Conservation (phyloP, 2,329 filamentous ascomycete genomes). For the Aspergillus transmontanensis region DNA sequence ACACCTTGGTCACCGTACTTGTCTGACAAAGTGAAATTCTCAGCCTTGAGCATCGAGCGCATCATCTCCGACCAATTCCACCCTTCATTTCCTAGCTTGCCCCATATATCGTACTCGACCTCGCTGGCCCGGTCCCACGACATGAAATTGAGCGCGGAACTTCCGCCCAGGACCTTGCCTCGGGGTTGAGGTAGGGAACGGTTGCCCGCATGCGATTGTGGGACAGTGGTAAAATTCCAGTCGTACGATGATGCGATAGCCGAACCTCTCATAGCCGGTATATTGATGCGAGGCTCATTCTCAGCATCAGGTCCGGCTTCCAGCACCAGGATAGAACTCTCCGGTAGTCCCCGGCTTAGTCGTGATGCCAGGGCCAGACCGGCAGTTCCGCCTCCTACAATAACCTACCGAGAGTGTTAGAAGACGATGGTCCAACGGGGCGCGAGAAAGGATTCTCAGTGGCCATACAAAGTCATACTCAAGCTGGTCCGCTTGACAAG, state of each 20-base stretch:
- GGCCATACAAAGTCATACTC: not conserved
- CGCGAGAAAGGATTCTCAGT: not conserved
- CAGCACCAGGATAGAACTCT: not conserved
- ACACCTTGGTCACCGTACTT: not conserved
- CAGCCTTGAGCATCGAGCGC: not conserved
- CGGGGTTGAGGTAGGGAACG: constrained; percentile 5
- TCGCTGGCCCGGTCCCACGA: constrained; percentile 2
- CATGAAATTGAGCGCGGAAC: constrained; percentile 11
- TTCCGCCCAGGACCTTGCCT: constrained; percentile 10
- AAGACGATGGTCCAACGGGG: no score
- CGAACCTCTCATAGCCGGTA: constrained; percentile 1
- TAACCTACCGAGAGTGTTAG: not conserved
- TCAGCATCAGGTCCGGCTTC: not conserved
- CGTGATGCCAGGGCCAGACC: not conserved
- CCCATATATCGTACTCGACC: constrained; percentile 9
- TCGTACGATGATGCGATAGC: constrained; percentile 10
- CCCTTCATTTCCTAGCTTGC: constrained; percentile 3
- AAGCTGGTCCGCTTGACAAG: not conserved
- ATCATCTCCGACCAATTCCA: constrained; percentile 7
- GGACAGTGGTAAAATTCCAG: constrained; percentile 13
- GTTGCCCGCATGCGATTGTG: constrained; percentile 2
- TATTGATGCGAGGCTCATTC: not conserved
- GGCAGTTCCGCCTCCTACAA: not conserved
- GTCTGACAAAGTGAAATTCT: not conserved
- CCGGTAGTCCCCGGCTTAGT: not conserved